Evolutionary conservation across 2,329 filamentous ascomycete species (phyloP).

Genomic region (Ilyonectria sp.): DNA sequence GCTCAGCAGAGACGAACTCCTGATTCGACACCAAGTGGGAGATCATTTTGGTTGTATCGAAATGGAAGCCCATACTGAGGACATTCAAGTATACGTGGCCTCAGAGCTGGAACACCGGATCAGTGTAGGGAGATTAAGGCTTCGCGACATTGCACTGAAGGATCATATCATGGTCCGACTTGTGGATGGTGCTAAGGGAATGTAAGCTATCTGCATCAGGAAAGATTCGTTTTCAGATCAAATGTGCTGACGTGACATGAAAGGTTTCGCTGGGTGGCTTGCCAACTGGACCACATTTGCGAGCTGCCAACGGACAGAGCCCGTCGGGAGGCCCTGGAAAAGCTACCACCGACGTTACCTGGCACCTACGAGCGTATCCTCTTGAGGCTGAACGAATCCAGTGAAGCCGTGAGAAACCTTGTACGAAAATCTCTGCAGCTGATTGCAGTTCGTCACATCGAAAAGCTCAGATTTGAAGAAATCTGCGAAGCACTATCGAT

Average conservation of each 20-base stretch:
- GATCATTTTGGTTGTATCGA: conserved; percentile 3
- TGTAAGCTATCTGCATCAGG: conserved; percentile 8
- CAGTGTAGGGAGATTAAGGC: background rate
- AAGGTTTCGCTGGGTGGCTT: conserved; percentile 32
- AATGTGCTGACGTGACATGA: too few relatives aligned
- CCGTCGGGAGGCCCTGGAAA: conserved; percentile 8
- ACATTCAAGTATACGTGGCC: conserved; percentile 25
- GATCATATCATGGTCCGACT: conserved; percentile 16
- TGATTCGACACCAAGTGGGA: background rate
- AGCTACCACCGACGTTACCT: conserved; percentile 16
- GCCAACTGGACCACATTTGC: conserved; percentile 31
- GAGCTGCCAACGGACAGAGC: conserved; percentile 4
- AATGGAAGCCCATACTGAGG: conserved; percentile 29
- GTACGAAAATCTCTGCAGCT: background rate
- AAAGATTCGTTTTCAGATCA: too few relatives aligned
- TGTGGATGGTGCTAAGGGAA: conserved; percentile 6
- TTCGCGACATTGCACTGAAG: background rate
- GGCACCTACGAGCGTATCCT: conserved; percentile 27
- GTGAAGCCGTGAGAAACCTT: background rate
- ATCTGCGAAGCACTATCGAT: conserved; percentile 27
- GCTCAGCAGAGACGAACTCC: conserved; percentile 24
- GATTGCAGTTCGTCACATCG: background rate
- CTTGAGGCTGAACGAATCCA: background rate
- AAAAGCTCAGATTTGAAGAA: background rate
- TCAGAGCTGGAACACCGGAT: conserved; percentile 16